Base-by-base conservation (phyloP, 2,329 filamentous ascomycete species). In the Parasarocladium wereldwijsianum region DNA sequence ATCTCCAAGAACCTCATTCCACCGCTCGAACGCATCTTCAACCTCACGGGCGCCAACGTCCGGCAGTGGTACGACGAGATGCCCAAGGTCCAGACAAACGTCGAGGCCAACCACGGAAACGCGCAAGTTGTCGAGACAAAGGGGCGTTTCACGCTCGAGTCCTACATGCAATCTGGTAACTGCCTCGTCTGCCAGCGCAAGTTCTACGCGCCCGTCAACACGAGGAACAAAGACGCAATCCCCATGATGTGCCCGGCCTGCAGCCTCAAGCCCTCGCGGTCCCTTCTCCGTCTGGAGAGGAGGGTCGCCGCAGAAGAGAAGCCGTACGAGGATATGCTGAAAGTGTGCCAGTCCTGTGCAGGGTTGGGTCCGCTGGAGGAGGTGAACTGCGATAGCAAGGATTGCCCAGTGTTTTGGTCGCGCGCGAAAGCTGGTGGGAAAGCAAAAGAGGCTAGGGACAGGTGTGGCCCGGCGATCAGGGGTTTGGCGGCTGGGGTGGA, bases 1-100 rank as follows among this genome's bases (percentile, higher is more conserved):
- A 96, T 98, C 44, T 73, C 70, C 12, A 96, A 94, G 58, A 96
- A 94, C 47, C 49, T 98, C 7, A 92, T 98, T 29, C 90, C 90
- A 5, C 90, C 90, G 1, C 66, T 98, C 1, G 87, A 96, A 52
- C 76, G 90, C 17, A 94, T 98, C 39, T 94, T 98, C 60, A 93
- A 90, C 45, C 75, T 98, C 3, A 81, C 96, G 3, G 90, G 90
- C 6, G 90, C 85, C 18, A 93, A 90, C 47, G 81, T 96, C 1
- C 62, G 81, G 12, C 68, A 72, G 35, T 98, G 90, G 90, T 96
- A 85, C 45, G 84, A 93, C 38, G 85, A 94, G 53, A 92, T 96
- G 84, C 87, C 87, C 26, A 93, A 92, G 50, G 64, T 90, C 13
- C 80, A 85, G 45, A 75, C 78, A 7, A 70, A 87, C 26, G 68